These are phyloP conservation scores for Clavariopsis aquatica DNA, from an alignment of 495 filamentous ascomycete genomes.

Conservation along the genomic window DNA sequence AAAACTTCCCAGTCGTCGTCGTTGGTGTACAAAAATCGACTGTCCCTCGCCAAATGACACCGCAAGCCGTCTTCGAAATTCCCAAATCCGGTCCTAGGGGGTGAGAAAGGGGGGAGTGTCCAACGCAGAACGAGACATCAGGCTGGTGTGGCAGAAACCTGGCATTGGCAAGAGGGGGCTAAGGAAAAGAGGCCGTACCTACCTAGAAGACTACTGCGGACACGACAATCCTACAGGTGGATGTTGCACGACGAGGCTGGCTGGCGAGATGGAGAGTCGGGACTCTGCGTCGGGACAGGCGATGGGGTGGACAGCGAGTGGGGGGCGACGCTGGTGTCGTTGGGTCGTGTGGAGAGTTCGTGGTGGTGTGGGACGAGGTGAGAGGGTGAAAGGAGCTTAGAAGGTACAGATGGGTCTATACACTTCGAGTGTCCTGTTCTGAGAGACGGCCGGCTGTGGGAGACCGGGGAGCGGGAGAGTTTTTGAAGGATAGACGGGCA, in stretches of 20 bases:
- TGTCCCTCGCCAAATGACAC: too few relatives aligned
- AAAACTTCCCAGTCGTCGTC: neutral
- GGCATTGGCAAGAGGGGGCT: neutral
- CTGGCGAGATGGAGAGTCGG: neutral
- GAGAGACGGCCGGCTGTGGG: slow-evolving; percentile 39
- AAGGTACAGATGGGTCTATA: slow-evolving; percentile 33
- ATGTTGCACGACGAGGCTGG: slow-evolving; percentile 5
- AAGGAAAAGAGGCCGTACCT: neutral
- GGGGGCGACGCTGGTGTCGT: slow-evolving; percentile 42
- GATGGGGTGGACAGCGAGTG: slow-evolving; percentile 16
- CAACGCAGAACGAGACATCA: neutral
- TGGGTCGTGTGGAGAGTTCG: slow-evolving; percentile 7
- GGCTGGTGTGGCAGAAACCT: neutral
- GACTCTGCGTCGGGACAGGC: slow-evolving; percentile 8
- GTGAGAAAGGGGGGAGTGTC: neutral
- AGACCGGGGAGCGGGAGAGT: slow-evolving; percentile 36
- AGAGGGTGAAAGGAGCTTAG: slow-evolving; percentile 8
- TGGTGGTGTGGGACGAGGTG: neutral
- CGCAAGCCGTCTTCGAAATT: slow-evolving; percentile 1
- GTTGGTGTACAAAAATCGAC: too few relatives aligned
- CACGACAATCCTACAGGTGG: slow-evolving; percentile 1
- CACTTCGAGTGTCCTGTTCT: slow-evolving; percentile 36
- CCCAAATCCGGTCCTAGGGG: neutral
- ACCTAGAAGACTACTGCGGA: slow-evolving; percentile 8
- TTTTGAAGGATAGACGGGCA: slow-evolving; percentile 32